A percentile compares a stretch with the other conserved stretches of the same genome.
phyloP scores from a whole-genome alignment of 1,284 basidiomycete genomes.

The Pascua guehoae region DNA sequence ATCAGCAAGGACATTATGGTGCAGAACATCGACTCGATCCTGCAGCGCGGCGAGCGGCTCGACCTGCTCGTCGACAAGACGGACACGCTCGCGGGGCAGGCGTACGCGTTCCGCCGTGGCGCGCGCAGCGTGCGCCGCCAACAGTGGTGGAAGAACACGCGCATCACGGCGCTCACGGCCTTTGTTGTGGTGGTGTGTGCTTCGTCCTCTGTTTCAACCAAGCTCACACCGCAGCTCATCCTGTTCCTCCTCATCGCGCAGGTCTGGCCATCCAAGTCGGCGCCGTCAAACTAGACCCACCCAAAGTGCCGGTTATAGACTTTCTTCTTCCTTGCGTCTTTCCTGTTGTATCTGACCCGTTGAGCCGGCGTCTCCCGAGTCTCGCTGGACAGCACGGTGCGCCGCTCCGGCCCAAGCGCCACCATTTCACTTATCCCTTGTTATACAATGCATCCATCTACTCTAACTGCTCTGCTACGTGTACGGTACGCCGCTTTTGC shows the following conservation, averaged over 20 bases:
- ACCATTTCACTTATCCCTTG: neutral
- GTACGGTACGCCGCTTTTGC: no score
- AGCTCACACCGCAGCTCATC: conserved; percentile 55
- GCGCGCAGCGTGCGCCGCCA: conserved; percentile 79
- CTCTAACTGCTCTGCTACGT: conserved; percentile 4
- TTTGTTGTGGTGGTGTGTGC: conserved; percentile 71
- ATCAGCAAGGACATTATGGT: conserved; percentile 88
- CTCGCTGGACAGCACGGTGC: neutral
- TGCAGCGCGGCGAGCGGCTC: conserved; percentile 89
- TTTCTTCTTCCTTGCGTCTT: no score
- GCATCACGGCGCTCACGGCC: conserved; percentile 66
- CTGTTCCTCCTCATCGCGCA: conserved; percentile 77
- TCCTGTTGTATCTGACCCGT: neutral
- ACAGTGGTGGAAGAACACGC: conserved; percentile 95
- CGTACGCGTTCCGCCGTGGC: conserved; percentile 89
- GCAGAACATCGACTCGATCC: conserved; percentile 84
- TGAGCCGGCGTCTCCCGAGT: neutral
- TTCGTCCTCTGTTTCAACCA: conserved; percentile 6
- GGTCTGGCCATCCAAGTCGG: conserved; percentile 57
- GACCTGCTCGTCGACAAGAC: conserved; percentile 97
- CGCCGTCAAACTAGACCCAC: neutral
- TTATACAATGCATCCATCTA: conserved; percentile 23
- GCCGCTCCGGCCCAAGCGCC: no score
- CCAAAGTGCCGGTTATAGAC: neutral
- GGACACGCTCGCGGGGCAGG: conserved; percentile 89